These are phyloP conservation scores for Cucurbita ficifolia DNA, from an alignment of 306 rosid species.

Conservation along the genomic window DNA sequence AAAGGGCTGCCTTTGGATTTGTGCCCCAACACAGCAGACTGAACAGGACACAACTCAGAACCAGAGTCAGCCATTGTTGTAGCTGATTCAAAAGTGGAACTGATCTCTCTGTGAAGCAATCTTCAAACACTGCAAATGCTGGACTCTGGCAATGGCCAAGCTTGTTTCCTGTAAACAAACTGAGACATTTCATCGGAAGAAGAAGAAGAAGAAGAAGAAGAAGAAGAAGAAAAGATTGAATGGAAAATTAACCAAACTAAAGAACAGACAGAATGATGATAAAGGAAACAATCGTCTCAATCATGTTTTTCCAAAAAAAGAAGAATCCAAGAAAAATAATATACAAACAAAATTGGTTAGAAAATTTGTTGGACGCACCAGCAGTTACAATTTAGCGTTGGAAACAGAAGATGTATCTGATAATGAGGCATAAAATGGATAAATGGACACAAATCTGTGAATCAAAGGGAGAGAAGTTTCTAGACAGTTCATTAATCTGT, in stretches of 20 bases:
- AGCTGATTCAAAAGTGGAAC: conserved; percentile 16
- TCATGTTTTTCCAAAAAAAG: neutral
- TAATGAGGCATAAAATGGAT: neutral
- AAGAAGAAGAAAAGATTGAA: neutral
- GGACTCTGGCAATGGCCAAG: neutral
- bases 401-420: too few species aligned
- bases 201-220: neutral
- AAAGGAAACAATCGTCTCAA: neutral
- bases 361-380: neutral
- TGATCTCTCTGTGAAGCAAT: conserved; percentile 41
- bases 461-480: neutral
- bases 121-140: conserved; percentile 21
- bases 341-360: neutral
- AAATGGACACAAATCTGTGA: neutral
- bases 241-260: neutral
- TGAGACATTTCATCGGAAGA: neutral
- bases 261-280: neutral
- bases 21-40: conserved; percentile 21
- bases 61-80: conserved; percentile 19
- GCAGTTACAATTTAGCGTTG: neutral
- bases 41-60: conserved; percentile 21
- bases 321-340: neutral
- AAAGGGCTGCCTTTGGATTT: conserved; percentile 35
- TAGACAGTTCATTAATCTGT: neutral
- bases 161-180: neutral